Conservation (phyloP, 75 land plant genomes). For the Larix kaempferi region DNA sequence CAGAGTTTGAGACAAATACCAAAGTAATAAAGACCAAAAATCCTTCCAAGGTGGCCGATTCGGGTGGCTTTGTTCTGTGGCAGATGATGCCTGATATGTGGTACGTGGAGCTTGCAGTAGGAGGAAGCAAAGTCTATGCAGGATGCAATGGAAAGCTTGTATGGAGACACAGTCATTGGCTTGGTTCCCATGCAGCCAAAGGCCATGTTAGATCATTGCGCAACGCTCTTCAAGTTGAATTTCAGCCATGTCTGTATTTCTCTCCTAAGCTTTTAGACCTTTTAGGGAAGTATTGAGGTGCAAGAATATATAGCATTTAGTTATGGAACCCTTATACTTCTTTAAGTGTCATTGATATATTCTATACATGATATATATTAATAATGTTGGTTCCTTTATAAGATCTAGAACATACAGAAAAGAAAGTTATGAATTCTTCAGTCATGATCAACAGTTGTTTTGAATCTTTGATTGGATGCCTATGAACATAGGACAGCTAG, state of each 20-base stretch:
- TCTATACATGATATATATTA: background rate
- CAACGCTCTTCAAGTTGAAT: slow-evolving; percentile 68
- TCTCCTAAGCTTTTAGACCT: background rate
- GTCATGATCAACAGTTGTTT: no score
- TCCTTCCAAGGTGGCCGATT: slow-evolving; percentile 50
- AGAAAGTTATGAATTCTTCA: no score
- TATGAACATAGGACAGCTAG: background rate
- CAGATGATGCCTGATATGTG: slow-evolving; percentile 87
- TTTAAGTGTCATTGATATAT: background rate
- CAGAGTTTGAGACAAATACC: slow-evolving; percentile 56
- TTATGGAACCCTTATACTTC: background rate
- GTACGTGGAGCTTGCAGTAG: slow-evolving; percentile 77
- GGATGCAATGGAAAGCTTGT: slow-evolving; percentile 69
- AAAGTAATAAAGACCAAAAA: slow-evolving; percentile 41
- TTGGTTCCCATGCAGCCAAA: slow-evolving; percentile 83
- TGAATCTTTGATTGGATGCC: background rate
- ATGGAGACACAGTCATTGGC: slow-evolving; percentile 86
- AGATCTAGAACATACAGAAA: no score
- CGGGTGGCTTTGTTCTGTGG: slow-evolving; percentile 79
- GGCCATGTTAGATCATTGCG: slow-evolving; percentile 80
- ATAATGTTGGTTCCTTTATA: background rate
- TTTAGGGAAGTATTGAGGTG: background rate
- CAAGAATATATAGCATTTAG: no score
- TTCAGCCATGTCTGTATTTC: background rate
- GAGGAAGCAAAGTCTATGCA: slow-evolving; percentile 54